These are phyloP conservation scores for Trichoderma koningii DNA, from an alignment of 2,329 filamentous ascomycete species.

Conservation along the genomic window DNA sequence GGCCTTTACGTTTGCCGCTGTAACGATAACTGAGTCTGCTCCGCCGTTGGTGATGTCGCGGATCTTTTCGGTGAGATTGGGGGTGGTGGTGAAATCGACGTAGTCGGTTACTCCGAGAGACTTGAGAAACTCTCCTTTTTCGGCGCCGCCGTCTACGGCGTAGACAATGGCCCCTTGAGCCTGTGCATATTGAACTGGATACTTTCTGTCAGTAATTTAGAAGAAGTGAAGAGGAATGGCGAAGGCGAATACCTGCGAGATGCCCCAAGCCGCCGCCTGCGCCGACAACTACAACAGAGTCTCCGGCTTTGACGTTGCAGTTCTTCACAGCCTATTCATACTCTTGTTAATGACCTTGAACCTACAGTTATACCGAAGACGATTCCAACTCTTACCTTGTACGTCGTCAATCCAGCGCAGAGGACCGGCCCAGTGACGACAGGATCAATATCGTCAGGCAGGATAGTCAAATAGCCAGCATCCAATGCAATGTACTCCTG, in stretches of 20 bases:
- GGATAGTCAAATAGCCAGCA: conserved; percentile 24
- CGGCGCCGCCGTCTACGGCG: conserved; percentile 24
- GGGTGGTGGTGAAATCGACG: conserved; percentile 28
- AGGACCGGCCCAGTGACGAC: conserved; percentile 25
- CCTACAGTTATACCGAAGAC: rapidly evolving
- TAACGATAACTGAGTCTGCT: conserved; percentile 29
- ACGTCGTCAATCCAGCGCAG: conserved; percentile 30
- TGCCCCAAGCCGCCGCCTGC: conserved; percentile 29
- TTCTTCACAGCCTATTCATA: conserved; percentile 28
- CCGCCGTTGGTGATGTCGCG: conserved; percentile 27
- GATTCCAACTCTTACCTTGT: conserved; percentile 21
- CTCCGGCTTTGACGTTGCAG: conserved; percentile 29
- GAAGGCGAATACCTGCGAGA: conserved; percentile 26
- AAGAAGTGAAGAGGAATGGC: not conserved
- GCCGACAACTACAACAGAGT: conserved; percentile 29
- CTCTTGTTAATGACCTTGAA: not conserved
- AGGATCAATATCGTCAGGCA: conserved; percentile 29
- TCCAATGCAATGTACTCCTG: conserved; percentile 29
- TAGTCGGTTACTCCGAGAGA: conserved; percentile 23
- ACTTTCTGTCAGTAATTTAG: not conserved
- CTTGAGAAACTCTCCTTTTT: conserved; percentile 29
- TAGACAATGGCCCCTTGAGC: conserved; percentile 29
- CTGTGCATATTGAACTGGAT: conserved; percentile 28
- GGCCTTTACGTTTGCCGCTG: conserved; percentile 27
- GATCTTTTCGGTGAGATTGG: conserved; percentile 11